phyloP scores from a whole-genome alignment of 257 asterid genomes.

The Scutellaria galericulata region DNA sequence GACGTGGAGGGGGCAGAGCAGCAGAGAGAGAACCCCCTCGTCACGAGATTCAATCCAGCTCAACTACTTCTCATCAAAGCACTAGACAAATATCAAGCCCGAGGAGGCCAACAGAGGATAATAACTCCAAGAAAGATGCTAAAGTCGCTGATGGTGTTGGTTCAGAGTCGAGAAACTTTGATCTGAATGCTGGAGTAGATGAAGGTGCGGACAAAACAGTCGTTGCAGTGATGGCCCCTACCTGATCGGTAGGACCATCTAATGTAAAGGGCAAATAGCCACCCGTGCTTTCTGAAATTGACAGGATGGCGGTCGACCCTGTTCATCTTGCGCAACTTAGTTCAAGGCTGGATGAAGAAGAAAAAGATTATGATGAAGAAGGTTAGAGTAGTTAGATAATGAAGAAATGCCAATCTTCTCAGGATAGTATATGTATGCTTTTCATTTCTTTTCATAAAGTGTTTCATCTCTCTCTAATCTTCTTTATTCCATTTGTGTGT shows the following conservation, averaged over 20 bases:
- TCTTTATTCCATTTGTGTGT: slow-evolving; percentile 30
- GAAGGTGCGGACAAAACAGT: slow-evolving; percentile 46
- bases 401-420: slow-evolving; percentile 31
- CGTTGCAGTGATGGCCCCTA: slow-evolving; percentile 33
- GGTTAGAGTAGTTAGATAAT: slow-evolving; percentile 46
- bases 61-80: slow-evolving; percentile 44
- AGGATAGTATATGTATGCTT: slow-evolving; percentile 28
- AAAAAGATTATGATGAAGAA: slow-evolving; percentile 78
- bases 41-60: slow-evolving; percentile 51
- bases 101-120: slow-evolving; percentile 46
- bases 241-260: slow-evolving; percentile 41
- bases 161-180: slow-evolving; percentile 48
- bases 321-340: slow-evolving; percentile 63
- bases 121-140: slow-evolving; percentile 44
- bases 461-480: slow-evolving; percentile 3
- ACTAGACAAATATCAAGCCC: slow-evolving; percentile 47
- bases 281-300: slow-evolving; percentile 66
- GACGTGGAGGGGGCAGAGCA: slow-evolving; percentile 65
- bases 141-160: slow-evolving; percentile 43
- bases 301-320: slow-evolving; percentile 77
- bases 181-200: slow-evolving; percentile 56
- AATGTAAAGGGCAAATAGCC: slow-evolving; percentile 55
- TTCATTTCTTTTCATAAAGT: background rate
- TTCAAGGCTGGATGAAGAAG: slow-evolving; percentile 61
- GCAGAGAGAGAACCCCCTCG: slow-evolving; percentile 62